Conservation (phyloP, 1,284 basidiomycete species). For the Trichosporon asahii region DNA sequence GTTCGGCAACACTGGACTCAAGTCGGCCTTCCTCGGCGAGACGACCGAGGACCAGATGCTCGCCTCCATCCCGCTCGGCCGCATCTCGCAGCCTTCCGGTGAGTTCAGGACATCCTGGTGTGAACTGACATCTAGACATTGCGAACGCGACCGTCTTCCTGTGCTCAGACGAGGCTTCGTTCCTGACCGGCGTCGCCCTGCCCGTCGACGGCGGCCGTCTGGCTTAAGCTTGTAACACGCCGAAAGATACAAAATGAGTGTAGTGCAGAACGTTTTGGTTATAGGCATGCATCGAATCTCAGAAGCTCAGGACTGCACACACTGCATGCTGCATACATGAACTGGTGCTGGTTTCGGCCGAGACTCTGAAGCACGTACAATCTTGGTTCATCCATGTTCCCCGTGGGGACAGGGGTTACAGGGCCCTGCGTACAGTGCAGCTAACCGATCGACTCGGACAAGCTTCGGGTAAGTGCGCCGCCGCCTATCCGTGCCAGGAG, state of each 20-base stretch:
- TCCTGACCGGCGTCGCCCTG: slow-evolving; percentile 28
- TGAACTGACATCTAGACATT: slow-evolving; percentile 23
- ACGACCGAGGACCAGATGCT: slow-evolving; percentile 20
- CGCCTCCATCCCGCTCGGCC: slow-evolving; percentile 21
- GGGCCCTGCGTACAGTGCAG: neutral
- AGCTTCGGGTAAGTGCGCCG: neutral
- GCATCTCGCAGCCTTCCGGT: slow-evolving; percentile 24
- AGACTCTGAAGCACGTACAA: neutral
- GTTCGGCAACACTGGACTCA: slow-evolving; percentile 22
- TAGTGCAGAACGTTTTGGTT: neutral
- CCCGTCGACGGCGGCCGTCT: slow-evolving; percentile 25
- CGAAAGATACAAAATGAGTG: neutral
- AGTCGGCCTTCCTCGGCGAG: slow-evolving; percentile 23
- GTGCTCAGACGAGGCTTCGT: slow-evolving; percentile 25
- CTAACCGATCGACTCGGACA: neutral
- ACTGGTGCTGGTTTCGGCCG: no score
- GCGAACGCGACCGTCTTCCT: slow-evolving; percentile 28
- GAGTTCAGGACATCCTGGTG: neutral
- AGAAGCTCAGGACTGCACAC: neutral
- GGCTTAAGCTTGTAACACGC: slow-evolving; percentile 9
- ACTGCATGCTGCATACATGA: neutral
- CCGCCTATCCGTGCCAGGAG: neutral
- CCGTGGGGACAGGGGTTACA: neutral
- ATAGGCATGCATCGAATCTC: neutral
- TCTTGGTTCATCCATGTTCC: neutral